A percentile compares a stretch with the other conserved stretches of the same genome.
Evolutionary conservation across 441 rosid species (phyloP).

Genomic region (Kokia cookei): DNA sequence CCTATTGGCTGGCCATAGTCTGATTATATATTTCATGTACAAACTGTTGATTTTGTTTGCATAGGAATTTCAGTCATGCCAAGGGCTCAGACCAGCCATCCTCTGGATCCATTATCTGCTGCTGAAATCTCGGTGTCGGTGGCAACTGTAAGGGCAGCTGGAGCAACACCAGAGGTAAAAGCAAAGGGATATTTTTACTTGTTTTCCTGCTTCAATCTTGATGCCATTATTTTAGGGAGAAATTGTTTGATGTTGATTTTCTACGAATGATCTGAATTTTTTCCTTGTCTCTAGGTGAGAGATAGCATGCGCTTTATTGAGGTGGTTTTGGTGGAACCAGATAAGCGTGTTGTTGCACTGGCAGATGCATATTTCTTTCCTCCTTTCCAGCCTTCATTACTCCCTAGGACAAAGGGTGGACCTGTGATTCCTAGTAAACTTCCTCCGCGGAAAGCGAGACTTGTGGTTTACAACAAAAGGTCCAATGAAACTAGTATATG

Average conservation of each 20-base stretch:
- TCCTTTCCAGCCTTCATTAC: constrained; percentile 49
- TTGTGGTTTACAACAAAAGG: constrained; percentile 40
- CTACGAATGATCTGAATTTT: neutral
- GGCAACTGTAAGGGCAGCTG: constrained; percentile 47
- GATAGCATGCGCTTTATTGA: constrained; percentile 51
- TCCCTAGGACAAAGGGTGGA: constrained; percentile 42
- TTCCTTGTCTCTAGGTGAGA: constrained; percentile 24
- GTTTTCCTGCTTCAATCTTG: neutral
- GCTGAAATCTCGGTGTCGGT: constrained; percentile 52
- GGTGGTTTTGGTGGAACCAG: constrained; percentile 39
- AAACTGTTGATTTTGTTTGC: constrained; percentile 6
- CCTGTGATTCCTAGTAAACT: constrained; percentile 39
- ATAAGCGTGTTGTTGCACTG: constrained; percentile 42
- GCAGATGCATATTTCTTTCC: constrained; percentile 55
- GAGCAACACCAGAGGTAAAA: constrained; percentile 46
- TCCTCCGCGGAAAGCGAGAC: constrained; percentile 43
- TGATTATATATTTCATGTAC: neutral
- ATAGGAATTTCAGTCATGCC: constrained; percentile 33
- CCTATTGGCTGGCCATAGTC: neutral
- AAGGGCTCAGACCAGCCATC: constrained; percentile 44
- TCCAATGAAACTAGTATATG: constrained; percentile 43
- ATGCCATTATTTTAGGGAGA: neutral
- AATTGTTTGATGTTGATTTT: neutral
- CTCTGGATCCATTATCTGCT: constrained; percentile 45
- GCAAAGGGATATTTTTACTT: neutral